These are phyloP conservation scores for Xylaria hypoxylon DNA, from an alignment of 2,329 filamentous ascomycete genomes.

Conservation along the genomic window DNA sequence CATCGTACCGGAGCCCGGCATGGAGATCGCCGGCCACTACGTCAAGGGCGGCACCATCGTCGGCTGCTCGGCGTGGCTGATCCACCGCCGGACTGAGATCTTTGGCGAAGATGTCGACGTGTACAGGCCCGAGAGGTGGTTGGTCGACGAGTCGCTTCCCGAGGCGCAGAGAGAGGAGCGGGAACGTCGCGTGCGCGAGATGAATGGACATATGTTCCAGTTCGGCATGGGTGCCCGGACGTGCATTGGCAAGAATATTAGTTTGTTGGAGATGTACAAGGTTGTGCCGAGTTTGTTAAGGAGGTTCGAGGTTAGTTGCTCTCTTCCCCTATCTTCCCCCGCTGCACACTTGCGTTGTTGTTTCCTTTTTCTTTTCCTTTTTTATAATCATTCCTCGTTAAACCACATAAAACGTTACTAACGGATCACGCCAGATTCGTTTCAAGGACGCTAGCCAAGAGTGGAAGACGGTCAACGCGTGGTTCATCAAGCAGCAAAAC, in stretches of 20 bases:
- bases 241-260: slow-evolving; percentile 77
- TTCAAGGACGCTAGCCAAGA: slow-evolving; percentile 66
- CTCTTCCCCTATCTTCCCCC: background rate
- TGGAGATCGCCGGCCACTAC: slow-evolving; percentile 70
- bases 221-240: slow-evolving; percentile 79
- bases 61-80: slow-evolving; percentile 79
- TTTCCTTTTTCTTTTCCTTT: background rate
- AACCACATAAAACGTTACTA: slow-evolving; percentile 4
- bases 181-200: slow-evolving; percentile 69
- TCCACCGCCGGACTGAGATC: slow-evolving; percentile 74
- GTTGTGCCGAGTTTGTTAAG: slow-evolving; percentile 70
- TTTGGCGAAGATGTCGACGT: slow-evolving; percentile 75
- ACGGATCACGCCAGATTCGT: slow-evolving; percentile 56
- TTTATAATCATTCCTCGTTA: background rate
- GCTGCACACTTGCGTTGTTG: background rate
- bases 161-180: slow-evolving; percentile 53
- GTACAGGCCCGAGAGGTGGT: slow-evolving; percentile 77
- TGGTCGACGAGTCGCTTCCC: slow-evolving; percentile 55
- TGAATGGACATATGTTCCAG: slow-evolving; percentile 78
- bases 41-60: slow-evolving; percentile 79
- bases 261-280: slow-evolving; percentile 72
- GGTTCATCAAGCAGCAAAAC: slow-evolving; percentile 72
- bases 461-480: slow-evolving; percentile 70
- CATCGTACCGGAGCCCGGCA: slow-evolving; percentile 73
- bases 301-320: slow-evolving; percentile 67